A percentile compares a stretch with the other conserved stretches of the same genome.
These are phyloP conservation scores for Paecilomyces fulvus DNA, from an alignment of 2,329 filamentous ascomycete genomes.

Conservation along the genomic window DNA sequence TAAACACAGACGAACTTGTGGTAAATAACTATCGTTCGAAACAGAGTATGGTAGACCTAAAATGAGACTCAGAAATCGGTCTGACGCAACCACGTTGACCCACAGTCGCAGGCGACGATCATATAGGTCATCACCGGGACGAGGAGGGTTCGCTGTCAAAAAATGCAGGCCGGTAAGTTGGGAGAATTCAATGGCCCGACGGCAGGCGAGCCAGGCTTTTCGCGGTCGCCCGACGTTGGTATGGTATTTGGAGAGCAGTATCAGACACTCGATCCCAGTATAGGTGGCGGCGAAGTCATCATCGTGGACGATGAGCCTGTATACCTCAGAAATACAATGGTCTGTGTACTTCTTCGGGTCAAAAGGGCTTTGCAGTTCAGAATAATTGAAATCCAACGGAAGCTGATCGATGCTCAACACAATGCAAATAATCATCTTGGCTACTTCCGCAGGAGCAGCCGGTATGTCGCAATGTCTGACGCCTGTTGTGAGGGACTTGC, in stretches of 20 bases:
- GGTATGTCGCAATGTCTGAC: slow-evolving; percentile 5
- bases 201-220: slow-evolving; percentile 45
- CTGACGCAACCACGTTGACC: slow-evolving; percentile 33
- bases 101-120: slow-evolving; percentile 30
- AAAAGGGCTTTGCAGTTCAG: slow-evolving; percentile 27
- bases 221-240: slow-evolving; percentile 49
- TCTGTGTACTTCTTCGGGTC: slow-evolving; percentile 38
- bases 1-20: slow-evolving; percentile 19
- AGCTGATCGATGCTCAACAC: slow-evolving; percentile 36
- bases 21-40: slow-evolving; percentile 20
- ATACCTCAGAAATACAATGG: slow-evolving; percentile 38
- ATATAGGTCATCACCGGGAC: slow-evolving; percentile 16
- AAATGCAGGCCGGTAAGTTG: slow-evolving; percentile 44
- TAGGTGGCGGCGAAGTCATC: slow-evolving; percentile 44
- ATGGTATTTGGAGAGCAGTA: slow-evolving; percentile 45
- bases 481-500: slow-evolving; percentile 7
- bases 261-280: slow-evolving; percentile 46
- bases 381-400: slow-evolving; percentile 30
- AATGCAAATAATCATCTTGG: slow-evolving; percentile 38
- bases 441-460: slow-evolving; percentile 29
- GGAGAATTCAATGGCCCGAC: slow-evolving; percentile 44
- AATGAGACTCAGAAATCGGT: slow-evolving; percentile 46
- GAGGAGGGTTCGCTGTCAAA: slow-evolving; percentile 19
- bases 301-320: slow-evolving; percentile 41
- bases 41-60: slow-evolving; percentile 45